These are phyloP conservation scores for Penicillium ucsense DNA, from an alignment of 495 filamentous ascomycete genomes.

Conservation along the genomic window DNA sequence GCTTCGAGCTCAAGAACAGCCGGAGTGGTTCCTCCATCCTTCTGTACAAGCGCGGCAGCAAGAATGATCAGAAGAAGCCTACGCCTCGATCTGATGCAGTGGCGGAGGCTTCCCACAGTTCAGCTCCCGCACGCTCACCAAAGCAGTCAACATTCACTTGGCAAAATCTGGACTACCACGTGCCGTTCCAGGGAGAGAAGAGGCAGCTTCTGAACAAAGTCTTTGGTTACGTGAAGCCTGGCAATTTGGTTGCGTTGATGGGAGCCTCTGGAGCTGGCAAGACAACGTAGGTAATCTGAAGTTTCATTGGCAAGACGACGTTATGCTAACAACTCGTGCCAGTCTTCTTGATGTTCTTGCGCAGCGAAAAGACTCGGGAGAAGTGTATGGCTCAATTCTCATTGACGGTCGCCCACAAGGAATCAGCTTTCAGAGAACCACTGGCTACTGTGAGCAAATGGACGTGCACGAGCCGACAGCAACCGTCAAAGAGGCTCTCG, in stretches of 20 bases:
- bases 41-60: constrained; percentile 48
- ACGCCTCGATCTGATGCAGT: too few species aligned
- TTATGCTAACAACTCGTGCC: constrained; percentile 36
- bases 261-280: constrained; percentile 80
- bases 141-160: constrained; percentile 37
- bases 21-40: constrained; percentile 53
- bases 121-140: constrained; percentile 8
- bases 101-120: too few species aligned
- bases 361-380: constrained; percentile 40
- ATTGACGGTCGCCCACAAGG: constrained; percentile 39
- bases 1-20: constrained; percentile 52
- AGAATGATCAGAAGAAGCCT: constrained; percentile 12
- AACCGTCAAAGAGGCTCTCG: constrained; percentile 37
- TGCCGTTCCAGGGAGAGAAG: constrained; percentile 42
- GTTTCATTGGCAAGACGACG: not conserved
- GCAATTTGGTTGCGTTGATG: constrained; percentile 72
- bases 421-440: constrained; percentile 50
- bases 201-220: constrained; percentile 61
- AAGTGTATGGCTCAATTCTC: constrained; percentile 36
- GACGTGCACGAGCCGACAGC: constrained; percentile 60
- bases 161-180: constrained; percentile 60
- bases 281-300: constrained; percentile 50
- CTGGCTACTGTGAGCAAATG: constrained; percentile 72
- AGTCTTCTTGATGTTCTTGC: constrained; percentile 44
- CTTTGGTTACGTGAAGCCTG: constrained; percentile 71